These are phyloP conservation scores for Hortiboletus campestris DNA, from an alignment of 768 basidiomycete genomes.

Conservation along the genomic window DNA sequence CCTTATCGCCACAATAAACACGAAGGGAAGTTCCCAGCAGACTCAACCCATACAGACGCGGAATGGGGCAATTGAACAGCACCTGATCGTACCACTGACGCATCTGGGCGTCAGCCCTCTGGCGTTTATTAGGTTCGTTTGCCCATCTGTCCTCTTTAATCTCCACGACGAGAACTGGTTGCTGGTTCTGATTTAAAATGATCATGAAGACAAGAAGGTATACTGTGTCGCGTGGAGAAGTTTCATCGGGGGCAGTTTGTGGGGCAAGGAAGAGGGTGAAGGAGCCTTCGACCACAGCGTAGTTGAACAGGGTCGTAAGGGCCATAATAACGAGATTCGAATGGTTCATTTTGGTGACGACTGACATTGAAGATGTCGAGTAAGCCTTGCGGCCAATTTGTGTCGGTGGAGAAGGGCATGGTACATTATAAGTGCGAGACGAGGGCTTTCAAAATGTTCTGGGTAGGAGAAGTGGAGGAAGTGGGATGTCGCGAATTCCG, in stretches of 20 bases:
- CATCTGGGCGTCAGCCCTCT: constrained; percentile 32
- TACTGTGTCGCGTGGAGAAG: too few species aligned
- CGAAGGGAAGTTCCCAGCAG: constrained; percentile 30
- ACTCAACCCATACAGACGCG: constrained; percentile 33
- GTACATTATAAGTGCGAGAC: too few species aligned
- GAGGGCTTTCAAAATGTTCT: too few species aligned
- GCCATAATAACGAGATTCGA: constrained; percentile 33
- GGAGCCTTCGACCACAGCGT: constrained; percentile 28
- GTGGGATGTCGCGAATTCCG: too few species aligned
- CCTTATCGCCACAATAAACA: constrained; percentile 36
- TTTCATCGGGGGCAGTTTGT: constrained; percentile 22
- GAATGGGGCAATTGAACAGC: constrained; percentile 30
- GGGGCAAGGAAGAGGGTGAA: constrained; percentile 37
- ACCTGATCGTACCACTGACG: constrained; percentile 30
- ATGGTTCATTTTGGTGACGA: constrained; percentile 8
- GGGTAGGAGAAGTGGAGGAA: too few species aligned
- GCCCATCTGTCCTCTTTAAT: constrained; percentile 34
- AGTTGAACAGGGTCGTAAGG: constrained; percentile 41
- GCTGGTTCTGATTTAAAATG: constrained; percentile 29
- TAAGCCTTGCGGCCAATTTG: constrained; percentile 31
- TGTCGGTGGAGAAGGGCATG: constrained; percentile 20
- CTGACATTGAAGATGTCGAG: constrained; percentile 31
- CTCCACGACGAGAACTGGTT: constrained; percentile 35
- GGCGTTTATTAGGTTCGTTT: constrained; percentile 24
- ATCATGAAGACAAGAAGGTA: constrained; percentile 20